Conservation (phyloP, 1,139 yeast species). For the Hyphopichia burtonii region DNA sequence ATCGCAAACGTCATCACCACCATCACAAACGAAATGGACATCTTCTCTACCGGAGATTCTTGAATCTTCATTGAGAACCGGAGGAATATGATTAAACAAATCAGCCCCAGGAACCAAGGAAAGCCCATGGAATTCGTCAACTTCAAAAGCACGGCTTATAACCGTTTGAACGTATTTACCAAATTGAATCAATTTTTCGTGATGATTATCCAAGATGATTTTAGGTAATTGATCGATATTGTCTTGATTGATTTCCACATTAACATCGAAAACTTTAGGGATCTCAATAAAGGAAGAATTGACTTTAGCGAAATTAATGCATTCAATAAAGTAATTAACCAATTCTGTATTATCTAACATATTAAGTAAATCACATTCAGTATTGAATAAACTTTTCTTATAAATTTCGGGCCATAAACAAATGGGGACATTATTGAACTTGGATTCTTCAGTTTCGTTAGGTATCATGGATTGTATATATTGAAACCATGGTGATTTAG, state of each 20-base stretch:
- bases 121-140: slow-evolving; percentile 71
- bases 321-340: slow-evolving; percentile 50
- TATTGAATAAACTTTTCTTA: slow-evolving; percentile 51
- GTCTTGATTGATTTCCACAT: slow-evolving; percentile 5
- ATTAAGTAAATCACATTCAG: slow-evolving; percentile 66
- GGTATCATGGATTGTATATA: slow-evolving; percentile 60
- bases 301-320: slow-evolving; percentile 48
- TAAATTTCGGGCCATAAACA: slow-evolving; percentile 62
- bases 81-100: slow-evolving; percentile 71
- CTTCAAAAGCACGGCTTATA: slow-evolving; percentile 76
- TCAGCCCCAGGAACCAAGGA: slow-evolving; percentile 92
- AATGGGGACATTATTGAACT: slow-evolving; percentile 47
- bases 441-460: slow-evolving; percentile 17
- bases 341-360: slow-evolving; percentile 62
- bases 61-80: slow-evolving; percentile 15
- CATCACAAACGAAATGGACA: slow-evolving; percentile 73
- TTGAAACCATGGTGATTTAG: slow-evolving; percentile 71
- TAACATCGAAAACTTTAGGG: slow-evolving; percentile 37
- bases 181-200: slow-evolving; percentile 35
- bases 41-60: slow-evolving; percentile 43
- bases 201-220: slow-evolving; percentile 10
- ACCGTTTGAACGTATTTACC: slow-evolving; percentile 57
- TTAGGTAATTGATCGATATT: slow-evolving; percentile 7
- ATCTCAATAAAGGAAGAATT: slow-evolving; percentile 25
- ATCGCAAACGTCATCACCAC: slow-evolving; percentile 57